Conservation (phyloP, 208 protist species). For the Plasmodiophora brassicae region DNA sequence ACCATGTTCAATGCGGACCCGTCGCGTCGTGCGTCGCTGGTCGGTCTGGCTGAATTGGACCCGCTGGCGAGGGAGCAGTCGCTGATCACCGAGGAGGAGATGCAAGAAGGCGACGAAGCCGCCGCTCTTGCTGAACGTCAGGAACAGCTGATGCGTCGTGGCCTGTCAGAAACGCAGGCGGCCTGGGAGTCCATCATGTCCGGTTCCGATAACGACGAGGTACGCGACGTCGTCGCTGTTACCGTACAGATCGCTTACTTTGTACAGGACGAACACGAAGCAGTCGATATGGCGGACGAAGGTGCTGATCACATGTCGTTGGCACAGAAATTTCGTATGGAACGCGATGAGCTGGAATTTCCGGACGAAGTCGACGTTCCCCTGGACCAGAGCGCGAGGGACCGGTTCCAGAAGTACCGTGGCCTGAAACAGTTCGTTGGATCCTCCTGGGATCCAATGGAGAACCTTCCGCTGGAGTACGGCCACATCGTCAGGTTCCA, state of each 20-base stretch:
- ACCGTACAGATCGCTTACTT: too few species aligned
- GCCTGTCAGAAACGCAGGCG: not conserved
- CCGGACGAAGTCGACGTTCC: slow-evolving; percentile 76
- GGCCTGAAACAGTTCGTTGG: slow-evolving; percentile 58
- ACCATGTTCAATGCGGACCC: not conserved
- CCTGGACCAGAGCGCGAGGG: slow-evolving; percentile 48
- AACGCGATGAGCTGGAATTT: slow-evolving; percentile 66
- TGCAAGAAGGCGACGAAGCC: not conserved
- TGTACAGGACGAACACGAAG: not conserved
- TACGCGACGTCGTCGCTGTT: too few species aligned
- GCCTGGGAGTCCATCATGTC: not conserved
- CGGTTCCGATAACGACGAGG: not conserved
- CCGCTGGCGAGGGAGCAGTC: slow-evolving; percentile 2
- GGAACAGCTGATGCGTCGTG: not conserved
- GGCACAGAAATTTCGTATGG: slow-evolving; percentile 30
- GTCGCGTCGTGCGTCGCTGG: not conserved
- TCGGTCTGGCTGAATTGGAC: not conserved
- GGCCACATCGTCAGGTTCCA: slow-evolving; percentile 72
- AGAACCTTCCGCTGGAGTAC: slow-evolving; percentile 74
- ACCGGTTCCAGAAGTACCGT: slow-evolving; percentile 68
- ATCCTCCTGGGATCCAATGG: slow-evolving; percentile 39
- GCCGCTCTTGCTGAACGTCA: not conserved
- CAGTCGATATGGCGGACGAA: not conserved
- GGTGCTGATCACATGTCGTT: not conserved
- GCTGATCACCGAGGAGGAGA: slow-evolving; percentile 4